Evolutionary conservation across 495 filamentous ascomycete species (phyloP).

Genomic region (Daldinia childiae): DNA sequence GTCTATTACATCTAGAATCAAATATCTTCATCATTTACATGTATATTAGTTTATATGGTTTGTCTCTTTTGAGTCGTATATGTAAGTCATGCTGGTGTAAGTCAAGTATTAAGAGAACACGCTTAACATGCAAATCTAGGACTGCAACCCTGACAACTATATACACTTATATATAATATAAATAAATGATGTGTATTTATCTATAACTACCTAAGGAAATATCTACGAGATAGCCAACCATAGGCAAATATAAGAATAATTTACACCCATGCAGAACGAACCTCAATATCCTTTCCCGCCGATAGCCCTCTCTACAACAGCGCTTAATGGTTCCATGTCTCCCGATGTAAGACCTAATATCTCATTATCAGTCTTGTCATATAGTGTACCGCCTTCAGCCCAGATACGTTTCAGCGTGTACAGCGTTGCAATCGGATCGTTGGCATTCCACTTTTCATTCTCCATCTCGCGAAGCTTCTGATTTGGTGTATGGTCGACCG

Average conservation of each 20-base stretch:
- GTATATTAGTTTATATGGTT: not conserved
- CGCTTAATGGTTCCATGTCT: conserved; percentile 60
- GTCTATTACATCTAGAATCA: not conserved
- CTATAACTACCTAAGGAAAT: too few species aligned
- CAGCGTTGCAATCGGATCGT: conserved; percentile 61
- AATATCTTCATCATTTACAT: not conserved
- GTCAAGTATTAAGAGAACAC: not conserved
- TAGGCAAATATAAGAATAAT: not conserved
- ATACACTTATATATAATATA: too few species aligned
- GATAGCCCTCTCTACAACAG: conserved; percentile 55
- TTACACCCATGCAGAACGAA: not conserved
- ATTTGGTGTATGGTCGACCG: conserved; percentile 63
- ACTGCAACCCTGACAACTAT: not conserved
- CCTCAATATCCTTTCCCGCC: conserved; percentile 34
- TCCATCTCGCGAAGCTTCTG: conserved; percentile 63
- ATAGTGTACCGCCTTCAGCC: conserved; percentile 76
- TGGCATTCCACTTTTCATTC: conserved; percentile 62
- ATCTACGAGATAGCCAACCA: too few species aligned
- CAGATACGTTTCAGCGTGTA: conserved; percentile 73
- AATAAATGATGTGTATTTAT: too few species aligned
- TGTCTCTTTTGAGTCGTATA: not conserved
- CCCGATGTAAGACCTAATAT: conserved; percentile 59
- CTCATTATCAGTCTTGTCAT: conserved; percentile 72
- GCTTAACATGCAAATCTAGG: not conserved
- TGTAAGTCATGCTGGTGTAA: not conserved